Conservation (phyloP, 164 flowering plant species). For the Tetracentron sinense region DNA sequence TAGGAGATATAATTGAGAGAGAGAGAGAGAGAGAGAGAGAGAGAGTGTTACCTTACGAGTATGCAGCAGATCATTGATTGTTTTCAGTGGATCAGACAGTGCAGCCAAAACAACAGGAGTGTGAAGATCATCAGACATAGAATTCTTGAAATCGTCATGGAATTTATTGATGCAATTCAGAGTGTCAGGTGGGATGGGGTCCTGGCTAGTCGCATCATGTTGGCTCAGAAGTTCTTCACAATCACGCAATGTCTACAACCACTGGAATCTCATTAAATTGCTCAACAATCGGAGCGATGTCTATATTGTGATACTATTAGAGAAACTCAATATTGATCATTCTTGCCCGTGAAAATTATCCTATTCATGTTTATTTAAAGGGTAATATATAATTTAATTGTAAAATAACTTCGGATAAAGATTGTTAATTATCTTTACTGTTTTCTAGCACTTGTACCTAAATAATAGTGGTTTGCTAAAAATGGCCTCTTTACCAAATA, state of each 20-base stretch:
- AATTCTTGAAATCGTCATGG: constrained; percentile 41
- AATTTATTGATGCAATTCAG: constrained; percentile 48
- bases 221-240: constrained; percentile 48
- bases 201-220: constrained; percentile 30
- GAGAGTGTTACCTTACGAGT: constrained; percentile 71
- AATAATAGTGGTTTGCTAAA: background rate
- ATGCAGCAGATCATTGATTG: constrained; percentile 82
- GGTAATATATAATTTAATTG: background rate
- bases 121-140: constrained; percentile 92
- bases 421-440: too few species aligned
- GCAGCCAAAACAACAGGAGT: constrained; percentile 81
- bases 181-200: constrained; percentile 44
- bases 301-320: background rate
- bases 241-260: constrained; percentile 75
- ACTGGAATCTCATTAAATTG: constrained; percentile 14
- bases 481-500: background rate
- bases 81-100: constrained; percentile 75
- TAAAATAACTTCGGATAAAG: background rate
- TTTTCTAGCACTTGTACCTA: background rate
- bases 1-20: background rate
- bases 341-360: background rate
- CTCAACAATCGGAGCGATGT: background rate
- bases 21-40: background rate
- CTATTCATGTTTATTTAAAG: background rate
- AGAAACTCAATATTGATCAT: background rate